A percentile compares a stretch with the other conserved stretches of the same genome.
phyloP scores from a whole-genome alignment of 257 asterid genomes.

The Forsythia suspensa region DNA sequence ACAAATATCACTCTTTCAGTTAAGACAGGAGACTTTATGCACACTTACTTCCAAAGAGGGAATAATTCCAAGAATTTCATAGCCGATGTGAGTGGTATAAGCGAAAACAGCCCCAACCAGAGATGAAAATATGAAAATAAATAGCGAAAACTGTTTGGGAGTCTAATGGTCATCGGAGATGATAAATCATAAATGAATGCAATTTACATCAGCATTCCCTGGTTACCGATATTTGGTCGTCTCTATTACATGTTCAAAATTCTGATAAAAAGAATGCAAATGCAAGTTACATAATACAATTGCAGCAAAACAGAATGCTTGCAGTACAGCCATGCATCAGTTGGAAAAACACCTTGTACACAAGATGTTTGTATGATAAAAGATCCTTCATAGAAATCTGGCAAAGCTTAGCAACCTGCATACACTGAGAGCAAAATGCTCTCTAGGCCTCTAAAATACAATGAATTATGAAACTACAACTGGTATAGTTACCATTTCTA shows the following conservation, averaged over 20 bases:
- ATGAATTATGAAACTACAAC: too few species aligned
- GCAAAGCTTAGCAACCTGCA: too few species aligned
- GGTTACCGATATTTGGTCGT: not conserved
- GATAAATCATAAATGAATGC: not conserved
- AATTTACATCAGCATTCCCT: too few species aligned
- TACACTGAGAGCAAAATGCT: too few species aligned
- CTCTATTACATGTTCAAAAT: not conserved
- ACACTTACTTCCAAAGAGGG: not conserved
- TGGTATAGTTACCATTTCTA: too few species aligned
- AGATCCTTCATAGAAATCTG: not conserved
- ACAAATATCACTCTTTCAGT: not conserved
- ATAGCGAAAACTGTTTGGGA: not conserved
- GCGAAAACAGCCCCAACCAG: not conserved
- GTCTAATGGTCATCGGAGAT: not conserved
- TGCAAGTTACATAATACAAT: too few species aligned
- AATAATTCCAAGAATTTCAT: not conserved
- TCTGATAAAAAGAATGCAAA: not conserved
- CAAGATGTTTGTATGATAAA: not conserved
- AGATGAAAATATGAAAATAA: not conserved
- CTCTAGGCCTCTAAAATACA: too few species aligned
- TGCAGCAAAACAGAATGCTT: not conserved
- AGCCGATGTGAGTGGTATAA: not conserved
- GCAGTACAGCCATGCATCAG: not conserved
- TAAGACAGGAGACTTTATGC: not conserved
- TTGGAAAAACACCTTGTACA: not conserved